These are phyloP conservation scores for Salix viminalis DNA, from an alignment of 345 rosid genomes.

Conservation along the genomic window DNA sequence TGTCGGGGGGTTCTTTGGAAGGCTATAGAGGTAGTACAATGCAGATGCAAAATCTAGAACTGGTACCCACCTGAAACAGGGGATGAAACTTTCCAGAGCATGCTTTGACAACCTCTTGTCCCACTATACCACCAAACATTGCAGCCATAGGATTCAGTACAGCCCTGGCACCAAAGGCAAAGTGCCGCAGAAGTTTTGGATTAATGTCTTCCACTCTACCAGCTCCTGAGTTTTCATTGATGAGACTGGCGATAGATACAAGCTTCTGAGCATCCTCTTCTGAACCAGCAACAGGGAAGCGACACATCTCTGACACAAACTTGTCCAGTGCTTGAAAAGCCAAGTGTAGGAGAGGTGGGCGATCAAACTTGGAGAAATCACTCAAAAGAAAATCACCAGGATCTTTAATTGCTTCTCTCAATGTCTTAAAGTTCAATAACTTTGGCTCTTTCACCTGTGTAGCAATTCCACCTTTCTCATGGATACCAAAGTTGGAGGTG, in stretches of 20 bases:
- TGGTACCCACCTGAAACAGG: conserved; percentile 65
- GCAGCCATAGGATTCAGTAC: conserved; percentile 99
- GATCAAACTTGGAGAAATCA: conserved; percentile 90
- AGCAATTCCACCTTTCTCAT: conserved; percentile 90
- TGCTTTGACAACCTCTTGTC: conserved; percentile 97
- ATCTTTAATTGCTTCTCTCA: conserved; percentile 79
- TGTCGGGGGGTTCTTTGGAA: background rate
- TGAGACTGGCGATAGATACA: conserved; percentile 50
- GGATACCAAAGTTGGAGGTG: conserved; percentile 52
- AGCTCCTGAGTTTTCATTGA: conserved; percentile 71
- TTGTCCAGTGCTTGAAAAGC: conserved; percentile 94
- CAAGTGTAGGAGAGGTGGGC: conserved; percentile 82
- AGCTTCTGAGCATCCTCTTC: conserved; percentile 86
- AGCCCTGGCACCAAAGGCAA: conserved; percentile 95
- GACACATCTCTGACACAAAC: conserved; percentile 57
- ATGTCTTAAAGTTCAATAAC: conserved; percentile 73
- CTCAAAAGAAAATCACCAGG: conserved; percentile 96
- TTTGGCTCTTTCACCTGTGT: conserved; percentile 96
- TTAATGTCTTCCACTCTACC: conserved; percentile 66
- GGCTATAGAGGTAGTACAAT: background rate
- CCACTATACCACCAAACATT: conserved; percentile 97
- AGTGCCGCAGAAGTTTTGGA: conserved; percentile 68
- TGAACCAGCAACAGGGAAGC: conserved; percentile 84
- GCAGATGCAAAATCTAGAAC: background rate
- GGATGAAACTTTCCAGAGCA: conserved; percentile 99